Evolutionary conservation across 2,329 filamentous ascomycete species (phyloP), one percentile per base, ranked within the genome.

Genomic region (Pseudocercospora musae): DNA sequence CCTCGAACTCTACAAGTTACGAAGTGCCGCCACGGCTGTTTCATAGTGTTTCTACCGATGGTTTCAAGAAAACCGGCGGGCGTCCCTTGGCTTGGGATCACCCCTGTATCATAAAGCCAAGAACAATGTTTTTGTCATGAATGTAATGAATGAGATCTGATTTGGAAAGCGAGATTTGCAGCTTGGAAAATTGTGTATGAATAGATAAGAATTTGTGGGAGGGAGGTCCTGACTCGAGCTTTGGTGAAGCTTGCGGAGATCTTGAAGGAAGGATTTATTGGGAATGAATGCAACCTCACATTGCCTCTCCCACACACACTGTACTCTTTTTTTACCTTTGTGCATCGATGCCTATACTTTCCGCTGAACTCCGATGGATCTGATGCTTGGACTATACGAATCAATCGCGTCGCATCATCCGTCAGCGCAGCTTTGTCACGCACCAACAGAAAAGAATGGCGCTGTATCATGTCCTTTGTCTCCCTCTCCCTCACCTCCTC

Each of bases 1-100:
- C 42, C 58, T 66, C 15, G 66, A 68, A 42, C 62, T 66, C 33
- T 65, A 64, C 29, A 49, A 60, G 23, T 44, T 58, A 40, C 46
- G 57, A 48, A 53, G 58, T 44, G 31, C 49, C 48, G 25, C 49
- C 29, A 21, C 40, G 37, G 40, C 37, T 20, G 37, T 57, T 57
- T 48, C 55, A 48, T 48, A 48, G 55, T 48, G 55, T 44, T 20
- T 46, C 46, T 33, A 21, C 31, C 31, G 52, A 54, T 40, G 13
- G 23, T 54, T n/a, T 54, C 49, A 31, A 25, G 3, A 53, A 13
- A 6, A n/a, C 15, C 37, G 15, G 15, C 37, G 37, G n/a, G 13
- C 37, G 37, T n/a, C n/a, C 37, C 15, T 40, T 40, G 37, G 49
- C 20, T 31, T 15, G 21, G 27, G 54, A 40, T 25, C 42, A 42